A percentile compares a stretch with the other conserved stretches of the same genome.
Evolutionary conservation across 305 asterid species (phyloP).

Genomic region (Solanum hybrid): DNA sequence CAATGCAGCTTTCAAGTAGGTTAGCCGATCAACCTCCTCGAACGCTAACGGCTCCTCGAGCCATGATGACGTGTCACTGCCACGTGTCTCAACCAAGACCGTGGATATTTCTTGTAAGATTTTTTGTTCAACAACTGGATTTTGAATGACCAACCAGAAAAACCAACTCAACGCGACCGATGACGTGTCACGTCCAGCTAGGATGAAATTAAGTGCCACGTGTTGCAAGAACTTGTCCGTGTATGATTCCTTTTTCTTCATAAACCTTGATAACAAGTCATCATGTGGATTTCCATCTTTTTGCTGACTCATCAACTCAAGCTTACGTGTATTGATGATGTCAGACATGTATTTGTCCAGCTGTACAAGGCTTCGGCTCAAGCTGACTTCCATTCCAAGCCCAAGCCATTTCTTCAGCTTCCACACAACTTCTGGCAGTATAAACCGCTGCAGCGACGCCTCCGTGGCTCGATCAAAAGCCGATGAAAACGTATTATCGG

Average conservation of each 20-base stretch:
- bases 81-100: constrained; percentile 62
- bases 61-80: constrained; percentile 39
- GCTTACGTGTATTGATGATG: constrained; percentile 58
- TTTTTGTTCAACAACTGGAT: constrained; percentile 49
- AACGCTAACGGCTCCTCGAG: constrained; percentile 44
- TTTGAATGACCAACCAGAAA: constrained; percentile 68
- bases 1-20: constrained; percentile 63
- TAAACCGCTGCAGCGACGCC: constrained; percentile 74
- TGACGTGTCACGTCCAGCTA: constrained; percentile 93
- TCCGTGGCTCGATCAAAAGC: constrained; percentile 92
- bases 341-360: constrained; percentile 58
- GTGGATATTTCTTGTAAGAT: constrained; percentile 54
- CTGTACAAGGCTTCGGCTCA: constrained; percentile 64
- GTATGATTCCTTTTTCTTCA: constrained; percentile 79
- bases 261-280: constrained; percentile 73
- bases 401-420: constrained; percentile 80
- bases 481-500: constrained; percentile 58
- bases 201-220: constrained; percentile 89
- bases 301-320: constrained; percentile 45
- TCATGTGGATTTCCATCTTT: constrained; percentile 49
- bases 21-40: constrained; percentile 67
- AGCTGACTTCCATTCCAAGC: constrained; percentile 74
- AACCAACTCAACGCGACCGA: constrained; percentile 91
- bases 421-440: constrained; percentile 72
- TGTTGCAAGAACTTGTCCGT: constrained; percentile 60